Base-by-base conservation (phyloP, 2,329 filamentous ascomycete genomes). In the Daldinia sp. region DNA sequence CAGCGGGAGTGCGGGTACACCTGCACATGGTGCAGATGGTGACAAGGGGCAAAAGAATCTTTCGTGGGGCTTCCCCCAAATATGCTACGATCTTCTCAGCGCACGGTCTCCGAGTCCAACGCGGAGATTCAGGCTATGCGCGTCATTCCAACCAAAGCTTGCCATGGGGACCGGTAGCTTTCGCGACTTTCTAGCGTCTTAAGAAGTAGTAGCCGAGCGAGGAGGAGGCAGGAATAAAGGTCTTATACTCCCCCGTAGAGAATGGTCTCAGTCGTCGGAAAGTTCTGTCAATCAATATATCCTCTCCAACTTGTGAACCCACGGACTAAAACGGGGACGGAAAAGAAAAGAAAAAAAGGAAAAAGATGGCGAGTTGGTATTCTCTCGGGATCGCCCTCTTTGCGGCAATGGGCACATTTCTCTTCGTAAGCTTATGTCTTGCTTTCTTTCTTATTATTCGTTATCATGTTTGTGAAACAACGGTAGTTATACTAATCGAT, bases 381-480 rank as follows among this genome's bases (percentile, higher is more conserved):
- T 80, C 82, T 2, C 73, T 85, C 27, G 80, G 81, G 4, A 74
- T 87, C 60, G 83, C 83, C 48, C 70, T 85, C 34, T 87, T 86
- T 72, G 84, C 84, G 34, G 83, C 83, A 17, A 84, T 87, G 53
- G 85, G 84, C 65, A 86, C 85, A 0, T 86, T 86, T 72, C 77
- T 87, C 56, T 87, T 85, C 71, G 83, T 84, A 77, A 39, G 82
- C 72, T 39, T 19, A 21, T 9, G 11, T 21, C 34, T 39, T 25
- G 9, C n/a, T 15, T 27, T 25, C 13, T 23, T n/a, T n/a, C n/a
- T n/a, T n/a, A n/a, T n/a, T n/a, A n/a, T n/a, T n/a, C 2, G 30
- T 51, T 27, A 35, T 25, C 27, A 51, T 27, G 27, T 27, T 1
- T 15, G 1, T 11, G 7, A 37, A 51, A 17, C 11, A 35, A 11